Percentiles rank a stretch among this genome's conserved stretches.
Evolutionary conservation across 768 basidiomycete genomes (phyloP).

Genomic region (Termitomyces sp.): DNA sequence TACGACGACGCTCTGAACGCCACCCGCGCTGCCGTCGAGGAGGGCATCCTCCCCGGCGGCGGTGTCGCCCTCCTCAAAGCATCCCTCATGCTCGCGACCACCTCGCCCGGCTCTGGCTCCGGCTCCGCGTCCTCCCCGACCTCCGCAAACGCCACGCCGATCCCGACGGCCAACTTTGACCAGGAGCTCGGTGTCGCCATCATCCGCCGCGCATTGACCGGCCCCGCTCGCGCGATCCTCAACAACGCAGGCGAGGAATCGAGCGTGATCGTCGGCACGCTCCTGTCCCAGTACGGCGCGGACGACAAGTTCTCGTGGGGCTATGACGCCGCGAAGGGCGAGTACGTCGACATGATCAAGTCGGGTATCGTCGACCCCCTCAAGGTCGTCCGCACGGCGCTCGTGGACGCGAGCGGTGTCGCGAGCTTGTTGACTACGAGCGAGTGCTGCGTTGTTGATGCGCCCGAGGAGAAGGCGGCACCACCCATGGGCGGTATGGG

Average conservation of each 20-base stretch:
- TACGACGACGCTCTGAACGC: constrained; percentile 97
- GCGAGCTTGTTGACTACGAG: constrained; percentile 90
- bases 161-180: constrained; percentile 90
- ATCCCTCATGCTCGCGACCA: constrained; percentile 60
- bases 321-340: constrained; percentile 88
- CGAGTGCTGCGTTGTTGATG: constrained; percentile 90
- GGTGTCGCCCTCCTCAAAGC: constrained; percentile 92
- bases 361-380: constrained; percentile 93
- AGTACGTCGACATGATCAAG: constrained; percentile 94
- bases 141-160: constrained; percentile 54
- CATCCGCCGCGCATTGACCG: constrained; percentile 79
- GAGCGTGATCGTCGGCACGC: constrained; percentile 85
- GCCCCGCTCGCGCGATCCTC: constrained; percentile 85
- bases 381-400: constrained; percentile 91
- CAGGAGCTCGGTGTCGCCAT: constrained; percentile 94
- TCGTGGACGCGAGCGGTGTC: constrained; percentile 92
- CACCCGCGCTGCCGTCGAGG: constrained; percentile 97
- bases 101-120: constrained; percentile 39
- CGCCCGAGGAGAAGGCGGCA: constrained; percentile 67
- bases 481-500: constrained; percentile 45
- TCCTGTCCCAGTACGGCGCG: constrained; percentile 62
- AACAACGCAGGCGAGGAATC: constrained; percentile 94
- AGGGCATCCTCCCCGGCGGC: constrained; percentile 96
- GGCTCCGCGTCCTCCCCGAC: constrained; percentile 45
- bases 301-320: constrained; percentile 82